Conservation (phyloP, 345 rosid genomes). For the Barbarea vulgaris region DNA sequence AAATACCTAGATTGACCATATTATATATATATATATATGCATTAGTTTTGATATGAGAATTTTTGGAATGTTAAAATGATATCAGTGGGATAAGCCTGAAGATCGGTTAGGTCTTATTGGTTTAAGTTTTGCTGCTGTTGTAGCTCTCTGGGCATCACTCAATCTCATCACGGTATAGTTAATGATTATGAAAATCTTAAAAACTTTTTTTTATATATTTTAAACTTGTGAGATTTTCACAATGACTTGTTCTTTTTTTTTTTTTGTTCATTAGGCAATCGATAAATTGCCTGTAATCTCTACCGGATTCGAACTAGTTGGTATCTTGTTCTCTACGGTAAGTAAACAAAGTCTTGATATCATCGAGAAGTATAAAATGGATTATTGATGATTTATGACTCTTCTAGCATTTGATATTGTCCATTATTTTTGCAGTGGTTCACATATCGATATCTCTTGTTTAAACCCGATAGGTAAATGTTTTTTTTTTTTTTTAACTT, state of each 20-base stretch:
- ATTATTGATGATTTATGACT: constrained; percentile 7
- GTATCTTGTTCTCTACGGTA: constrained; percentile 76
- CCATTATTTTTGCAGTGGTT: constrained; percentile 73
- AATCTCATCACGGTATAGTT: constrained; percentile 62
- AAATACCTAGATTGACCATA: not conserved
- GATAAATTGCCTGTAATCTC: constrained; percentile 85
- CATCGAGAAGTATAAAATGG: not conserved
- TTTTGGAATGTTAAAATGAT: constrained; percentile 12
- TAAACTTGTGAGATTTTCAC: not conserved
- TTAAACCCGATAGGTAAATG: constrained; percentile 75
- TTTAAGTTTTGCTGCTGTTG: constrained; percentile 73
- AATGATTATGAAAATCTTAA: not conserved
- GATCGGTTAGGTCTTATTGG: constrained; percentile 77
- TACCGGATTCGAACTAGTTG: constrained; percentile 63
- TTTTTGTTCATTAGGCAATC: constrained; percentile 68
- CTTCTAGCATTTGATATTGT: not conserved
- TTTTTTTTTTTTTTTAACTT: not conserved
- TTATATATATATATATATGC: no score
- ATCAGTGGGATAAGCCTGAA: constrained; percentile 82
- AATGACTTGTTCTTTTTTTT: constrained; percentile 14
- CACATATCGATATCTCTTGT: constrained; percentile 82
- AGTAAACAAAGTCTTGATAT: constrained; percentile 31
- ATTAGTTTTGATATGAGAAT: not conserved
- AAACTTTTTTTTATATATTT: not conserved
- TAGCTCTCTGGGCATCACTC: constrained; percentile 73